Evolutionary conservation across 805 yeast species (phyloP), one percentile per base, ranked within the genome.

Genomic region (Phaffomyces antillensis): DNA sequence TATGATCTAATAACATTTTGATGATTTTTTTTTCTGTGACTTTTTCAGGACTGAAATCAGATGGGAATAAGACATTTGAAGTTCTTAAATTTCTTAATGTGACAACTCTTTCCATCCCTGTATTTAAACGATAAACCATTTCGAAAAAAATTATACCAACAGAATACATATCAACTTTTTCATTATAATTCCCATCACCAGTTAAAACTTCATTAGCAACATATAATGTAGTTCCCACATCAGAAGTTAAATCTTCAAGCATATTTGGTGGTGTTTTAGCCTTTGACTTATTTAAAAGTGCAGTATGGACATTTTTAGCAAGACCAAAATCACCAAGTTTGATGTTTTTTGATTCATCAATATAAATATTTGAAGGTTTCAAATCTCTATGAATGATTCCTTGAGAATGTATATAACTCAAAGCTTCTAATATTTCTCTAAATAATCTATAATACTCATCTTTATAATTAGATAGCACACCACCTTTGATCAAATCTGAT

Each of bases 241-340:
- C 90, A 0, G 96, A 84, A 0, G 98, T 90, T 47, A 91, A 65
- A 52, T 91, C 95, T 34, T 84, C 95, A 24, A 71, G 55, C 15
- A 52, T 68, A 6, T 54, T 52, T 15, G 57, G 46, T 13, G 57
- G 47, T 3, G 45, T 48, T 8, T 58, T 59, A 5, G 52, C 51
- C 30, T 59, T 65, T 18, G 65, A 47, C 23, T 63, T 51, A 26
- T 64, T 65, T 3, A 44, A 26, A 4, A 61, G 55, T 3, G 76
- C 55, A 45, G 66, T 71, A 58, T 86, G 93, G 2, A 86, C 89
- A 58, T 83, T 90, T 52, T 90, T 89, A 0, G 99, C 99, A 46
- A 93, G 73, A 0, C 99, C 99, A 65, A 93, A 93, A 61, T 93
- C 99, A 57, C 99, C 99, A 36, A 93, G 83, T 61, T 93, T 93